Evolutionary conservation across 495 filamentous ascomycete genomes (phyloP).

Genomic region (Penicillium subrubescens): DNA sequence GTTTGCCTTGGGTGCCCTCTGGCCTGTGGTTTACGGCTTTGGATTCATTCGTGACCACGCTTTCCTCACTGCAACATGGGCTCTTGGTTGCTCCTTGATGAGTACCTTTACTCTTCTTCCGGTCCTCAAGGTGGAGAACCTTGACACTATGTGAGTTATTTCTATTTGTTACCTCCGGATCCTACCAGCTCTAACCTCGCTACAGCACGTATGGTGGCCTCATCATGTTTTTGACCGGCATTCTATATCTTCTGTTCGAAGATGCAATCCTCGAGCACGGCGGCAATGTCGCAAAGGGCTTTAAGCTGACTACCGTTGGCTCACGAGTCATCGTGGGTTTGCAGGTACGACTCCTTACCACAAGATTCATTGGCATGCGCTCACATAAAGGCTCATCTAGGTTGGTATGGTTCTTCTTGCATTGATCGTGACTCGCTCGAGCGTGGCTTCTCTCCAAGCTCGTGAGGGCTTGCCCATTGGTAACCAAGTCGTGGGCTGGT

Average conservation of each 20-base stretch:
- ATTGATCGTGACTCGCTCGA: slow-evolving; percentile 83
- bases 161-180: background rate
- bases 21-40: slow-evolving; percentile 75
- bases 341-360: slow-evolving; percentile 43
- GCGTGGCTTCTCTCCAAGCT: slow-evolving; percentile 77
- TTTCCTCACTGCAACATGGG: slow-evolving; percentile 71
- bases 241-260: slow-evolving; percentile 82
- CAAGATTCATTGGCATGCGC: background rate
- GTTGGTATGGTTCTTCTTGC: slow-evolving; percentile 83
- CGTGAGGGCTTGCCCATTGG: slow-evolving; percentile 86
- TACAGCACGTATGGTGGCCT: slow-evolving; percentile 71
- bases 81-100: slow-evolving; percentile 75
- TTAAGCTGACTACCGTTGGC: slow-evolving; percentile 42
- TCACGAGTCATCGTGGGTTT: slow-evolving; percentile 57
- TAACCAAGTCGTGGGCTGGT: slow-evolving; percentile 87
- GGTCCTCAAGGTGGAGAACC: slow-evolving; percentile 79
- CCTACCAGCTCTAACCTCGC: slow-evolving; percentile 28
- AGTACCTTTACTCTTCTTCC: slow-evolving; percentile 88
- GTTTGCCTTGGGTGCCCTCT: slow-evolving; percentile 73
- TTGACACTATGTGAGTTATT: slow-evolving; percentile 70
- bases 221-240: slow-evolving; percentile 77
- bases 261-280: slow-evolving; percentile 57
- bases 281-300: slow-evolving; percentile 15
- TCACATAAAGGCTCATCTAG: slow-evolving; percentile 25
- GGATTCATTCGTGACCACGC: slow-evolving; percentile 68